These are phyloP conservation scores for Lagerstroemia speciosa DNA, from an alignment of 345 rosid species.

Conservation along the genomic window DNA sequence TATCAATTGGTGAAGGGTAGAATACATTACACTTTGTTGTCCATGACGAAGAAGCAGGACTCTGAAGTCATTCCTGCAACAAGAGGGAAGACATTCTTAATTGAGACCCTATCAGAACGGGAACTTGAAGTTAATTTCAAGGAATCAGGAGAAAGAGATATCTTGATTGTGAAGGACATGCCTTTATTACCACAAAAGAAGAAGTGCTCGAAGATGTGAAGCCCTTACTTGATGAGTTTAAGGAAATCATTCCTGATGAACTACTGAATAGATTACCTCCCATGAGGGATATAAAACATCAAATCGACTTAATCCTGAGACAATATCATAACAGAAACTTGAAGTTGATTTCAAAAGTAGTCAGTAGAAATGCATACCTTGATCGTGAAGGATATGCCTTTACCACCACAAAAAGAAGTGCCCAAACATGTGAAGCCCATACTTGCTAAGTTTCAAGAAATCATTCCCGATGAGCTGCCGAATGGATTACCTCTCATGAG, in stretches of 20 bases:
- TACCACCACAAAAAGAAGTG: not conserved
- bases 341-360: not conserved
- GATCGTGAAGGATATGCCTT: not conserved
- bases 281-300: no score
- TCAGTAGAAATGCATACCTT: not conserved
- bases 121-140: no score
- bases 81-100: fast-evolving
- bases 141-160: no score
- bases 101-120: not conserved
- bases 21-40: not conserved
- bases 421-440: not conserved
- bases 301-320: no score
- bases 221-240: no score
- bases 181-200: no score
- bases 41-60: not conserved
- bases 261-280: no score
- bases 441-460: not conserved
- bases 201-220: no score
- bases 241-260: no score
- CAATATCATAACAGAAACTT: no score
- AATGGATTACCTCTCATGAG: not conserved
- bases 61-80: no score
- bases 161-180: no score
- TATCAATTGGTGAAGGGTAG: not conserved
- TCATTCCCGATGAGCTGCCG: conserved; percentile 3